Evolutionary conservation across 371 early-diverging fungal genomes (phyloP), one percentile per base, ranked within the genome.

Genomic region (Mucor velutinosus): DNA sequence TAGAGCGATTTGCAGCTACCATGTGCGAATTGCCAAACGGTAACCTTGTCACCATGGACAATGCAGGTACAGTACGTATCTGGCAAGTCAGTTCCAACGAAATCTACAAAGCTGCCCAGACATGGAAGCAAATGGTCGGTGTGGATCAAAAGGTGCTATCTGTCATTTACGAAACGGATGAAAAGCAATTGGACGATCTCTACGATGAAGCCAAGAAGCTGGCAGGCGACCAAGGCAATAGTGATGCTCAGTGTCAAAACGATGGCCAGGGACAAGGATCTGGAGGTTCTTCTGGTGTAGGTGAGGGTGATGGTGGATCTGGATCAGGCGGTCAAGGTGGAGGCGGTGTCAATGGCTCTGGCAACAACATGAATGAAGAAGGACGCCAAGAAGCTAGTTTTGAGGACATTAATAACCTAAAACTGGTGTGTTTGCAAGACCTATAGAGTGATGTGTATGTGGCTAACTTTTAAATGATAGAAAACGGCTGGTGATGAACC

Each of bases 91-190:
- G 82, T 30, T 73, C 85, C 7, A 80, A 80, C 2, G 84, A 86
- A 8, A 71, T 90, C 12, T 83, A 84, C 66, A 76, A 74, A 7
- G 85, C 92, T 21, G 86, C 89, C 5, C 78, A 88, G 56, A 87
- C 89, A 0, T 93, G 93, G 93, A 90, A 88, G 66, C 84, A 88
- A 58, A 79, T 93, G 74, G 91, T 90, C 21, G 93, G 93, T 7
- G 82, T 92, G 2, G 93, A 92, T 65, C 80, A 85, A 51, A 82
- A 85, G 17, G 80, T 80, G 0, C 72, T 93, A 17, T 78, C 85
- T 4, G 86, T 93, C 23, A 82, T 90, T 49, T 91, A 90, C 70
- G 87, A 87, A 67, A 87, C 86, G 14, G 82, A 80, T 19, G 45
- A 61, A 19, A 62, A 51, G 4, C 30, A 65, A 21, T 1, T 60